phyloP scores from a whole-genome alignment of 2,329 filamentous ascomycete genomes.

The Ascochyta rabiei region DNA sequence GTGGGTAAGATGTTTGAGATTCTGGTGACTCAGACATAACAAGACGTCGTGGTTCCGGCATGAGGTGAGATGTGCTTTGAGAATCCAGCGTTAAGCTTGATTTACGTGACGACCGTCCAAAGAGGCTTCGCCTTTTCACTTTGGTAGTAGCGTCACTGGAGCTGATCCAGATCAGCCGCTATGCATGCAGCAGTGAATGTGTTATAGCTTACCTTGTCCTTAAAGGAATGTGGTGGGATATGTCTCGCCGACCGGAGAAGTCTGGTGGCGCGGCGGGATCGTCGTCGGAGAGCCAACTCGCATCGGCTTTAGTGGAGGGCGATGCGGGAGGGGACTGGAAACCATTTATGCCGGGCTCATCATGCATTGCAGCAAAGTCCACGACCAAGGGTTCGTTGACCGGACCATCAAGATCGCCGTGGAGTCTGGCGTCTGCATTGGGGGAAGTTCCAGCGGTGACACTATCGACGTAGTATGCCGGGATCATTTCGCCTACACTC shows the following conservation, averaged over 20 bases:
- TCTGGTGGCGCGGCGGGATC: slow-evolving; percentile 43
- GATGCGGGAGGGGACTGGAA: slow-evolving; percentile 28
- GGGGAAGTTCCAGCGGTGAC: slow-evolving; percentile 27
- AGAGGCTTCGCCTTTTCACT: slow-evolving; percentile 21
- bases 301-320: slow-evolving; percentile 16
- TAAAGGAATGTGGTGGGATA: slow-evolving; percentile 41
- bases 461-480: slow-evolving; percentile 35
- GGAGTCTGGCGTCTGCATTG: slow-evolving; percentile 21
- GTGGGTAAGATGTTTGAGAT: slow-evolving; percentile 16
- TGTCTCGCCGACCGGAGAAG: slow-evolving; percentile 41
- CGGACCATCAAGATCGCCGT: slow-evolving; percentile 26
- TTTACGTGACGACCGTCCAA: slow-evolving; percentile 8
- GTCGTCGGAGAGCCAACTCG: slow-evolving; percentile 38
- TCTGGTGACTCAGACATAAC: slow-evolving; percentile 26
- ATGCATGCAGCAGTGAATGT: background rate
- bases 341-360: slow-evolving; percentile 26
- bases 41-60: slow-evolving; percentile 10
- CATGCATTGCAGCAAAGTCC: slow-evolving; percentile 37
- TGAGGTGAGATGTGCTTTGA: slow-evolving; percentile 10
- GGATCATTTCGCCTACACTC: slow-evolving; percentile 27
- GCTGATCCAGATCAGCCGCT: slow-evolving; percentile 24
- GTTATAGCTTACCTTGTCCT: slow-evolving; percentile 41
- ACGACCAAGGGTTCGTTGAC: slow-evolving; percentile 40
- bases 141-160: slow-evolving; percentile 34
- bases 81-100: slow-evolving; percentile 19